These are phyloP conservation scores for Penicillium arizonense DNA, from an alignment of 495 filamentous ascomycete species.

Conservation along the genomic window DNA sequence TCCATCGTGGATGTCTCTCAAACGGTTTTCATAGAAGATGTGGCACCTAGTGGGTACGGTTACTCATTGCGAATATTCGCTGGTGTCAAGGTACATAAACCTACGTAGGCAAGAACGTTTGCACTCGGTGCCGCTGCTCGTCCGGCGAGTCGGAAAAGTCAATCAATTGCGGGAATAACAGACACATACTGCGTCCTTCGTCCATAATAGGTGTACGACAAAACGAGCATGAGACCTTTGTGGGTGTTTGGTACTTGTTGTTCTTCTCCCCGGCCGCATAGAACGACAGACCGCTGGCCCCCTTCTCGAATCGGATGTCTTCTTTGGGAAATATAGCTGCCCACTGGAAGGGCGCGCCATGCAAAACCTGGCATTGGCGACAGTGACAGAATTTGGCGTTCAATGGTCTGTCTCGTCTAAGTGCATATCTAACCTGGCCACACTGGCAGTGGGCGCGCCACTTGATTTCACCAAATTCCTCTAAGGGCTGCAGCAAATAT, in stretches of 20 bases:
- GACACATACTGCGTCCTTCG: slow-evolving; percentile 81
- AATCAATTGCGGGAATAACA: slow-evolving; percentile 77
- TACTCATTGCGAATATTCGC: not conserved
- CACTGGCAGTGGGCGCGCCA: slow-evolving; percentile 80
- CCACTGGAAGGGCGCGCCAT: slow-evolving; percentile 89
- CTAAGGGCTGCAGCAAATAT: not conserved
- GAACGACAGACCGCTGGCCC: slow-evolving; percentile 71
- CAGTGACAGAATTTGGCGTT: slow-evolving; percentile 86
- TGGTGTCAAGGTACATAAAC: slow-evolving; percentile 14
- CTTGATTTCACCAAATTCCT: slow-evolving; percentile 57
- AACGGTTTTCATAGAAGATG: slow-evolving; percentile 79
- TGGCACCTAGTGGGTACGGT: slow-evolving; percentile 56
- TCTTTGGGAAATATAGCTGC: slow-evolving; percentile 84
- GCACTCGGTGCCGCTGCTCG: slow-evolving; percentile 36
- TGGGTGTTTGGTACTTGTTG: slow-evolving; percentile 68
- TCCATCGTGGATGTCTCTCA: slow-evolving; percentile 77
- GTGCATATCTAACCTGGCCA: slow-evolving; percentile 66
- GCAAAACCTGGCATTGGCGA: slow-evolving; percentile 74
- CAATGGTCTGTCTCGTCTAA: slow-evolving; percentile 67
- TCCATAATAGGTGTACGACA: slow-evolving; percentile 88
- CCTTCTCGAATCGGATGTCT: slow-evolving; percentile 74
- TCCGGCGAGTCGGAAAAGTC: slow-evolving; percentile 58
- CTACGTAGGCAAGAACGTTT: slow-evolving; percentile 66
- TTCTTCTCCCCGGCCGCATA: slow-evolving; percentile 66
- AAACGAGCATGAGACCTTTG: slow-evolving; percentile 78